phyloP scores from a whole-genome alignment of 2,329 filamentous ascomycete species.

The Fusarium subglutinans region DNA sequence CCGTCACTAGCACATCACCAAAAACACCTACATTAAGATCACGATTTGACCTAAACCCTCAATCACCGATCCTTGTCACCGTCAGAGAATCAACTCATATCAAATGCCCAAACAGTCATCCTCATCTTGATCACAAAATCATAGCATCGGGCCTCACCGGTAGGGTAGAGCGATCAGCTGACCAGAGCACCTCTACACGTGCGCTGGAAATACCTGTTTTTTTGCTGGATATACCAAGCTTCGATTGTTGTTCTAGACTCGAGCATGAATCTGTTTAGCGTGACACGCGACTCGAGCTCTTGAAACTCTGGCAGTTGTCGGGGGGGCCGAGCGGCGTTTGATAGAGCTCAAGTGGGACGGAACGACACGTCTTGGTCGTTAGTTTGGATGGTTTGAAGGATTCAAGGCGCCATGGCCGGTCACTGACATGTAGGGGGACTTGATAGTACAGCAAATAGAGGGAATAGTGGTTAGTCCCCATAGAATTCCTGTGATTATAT shows the following conservation, averaged over 20 bases:
- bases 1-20: constrained; percentile 1
- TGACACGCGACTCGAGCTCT: constrained; percentile 13
- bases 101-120: background rate
- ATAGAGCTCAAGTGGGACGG: constrained; percentile 8
- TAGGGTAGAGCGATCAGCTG: background rate
- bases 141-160: constrained; percentile 13
- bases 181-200: background rate
- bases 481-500: background rate
- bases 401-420: background rate
- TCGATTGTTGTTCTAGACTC: background rate
- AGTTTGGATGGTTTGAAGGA: background rate
- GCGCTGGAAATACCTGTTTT: constrained; percentile 14
- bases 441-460: background rate
- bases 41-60: background rate
- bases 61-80: constrained; percentile 9
- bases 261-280: constrained; percentile 18
- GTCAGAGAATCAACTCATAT: background rate
- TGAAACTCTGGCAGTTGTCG: constrained; percentile 16
- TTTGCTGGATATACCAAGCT: background rate
- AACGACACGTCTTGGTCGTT: background rate
- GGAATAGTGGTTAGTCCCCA: background rate
- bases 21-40: background rate
- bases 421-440: background rate
- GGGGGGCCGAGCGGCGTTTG: constrained; percentile 12
- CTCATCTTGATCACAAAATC: background rate